Base-by-base conservation (phyloP, 2,329 filamentous ascomycete genomes). In the Aureobasidium sp. region DNA sequence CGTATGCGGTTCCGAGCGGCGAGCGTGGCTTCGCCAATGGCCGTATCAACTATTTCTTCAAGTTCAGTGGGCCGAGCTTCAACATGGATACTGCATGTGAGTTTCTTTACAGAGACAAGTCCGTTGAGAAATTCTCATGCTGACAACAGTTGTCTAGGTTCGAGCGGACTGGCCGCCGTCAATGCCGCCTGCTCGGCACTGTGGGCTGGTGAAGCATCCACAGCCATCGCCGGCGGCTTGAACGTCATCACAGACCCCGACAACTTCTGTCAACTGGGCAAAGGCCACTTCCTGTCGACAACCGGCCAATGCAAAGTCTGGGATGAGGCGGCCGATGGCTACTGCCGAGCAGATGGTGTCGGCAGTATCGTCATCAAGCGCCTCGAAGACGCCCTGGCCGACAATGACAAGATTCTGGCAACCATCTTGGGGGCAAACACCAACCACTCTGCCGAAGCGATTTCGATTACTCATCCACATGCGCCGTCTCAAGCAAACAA, bases 41-140 rank as follows among this genome's bases (percentile, higher is more conserved):
- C 9, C 80, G 87, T 11, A 87, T 91, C 71, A 84, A 90, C 74
- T 90, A 90, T 73, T 87, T 87, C 72, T 90, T 90, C 74, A 87
- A 88, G 68, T 91, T 90, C 73, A 84, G 81, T 48, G 89, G 89
- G 0, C 88, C 88, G 1, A 67, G 64, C 22, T 67, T 66, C 61
- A 69, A 63, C 20, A 62, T 70, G 27, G 70, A 72, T 45, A 71
- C 71, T 12, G 71, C 70, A 9, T 73, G 71, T 57, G 70, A 29
- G 29, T 29, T 29, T 25, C 22, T 25, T 25, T 29, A 29, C 7
- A 29, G 29, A 29, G 29, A 29, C 29, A 8, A 29, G 29, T 29
- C 29, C 5, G 29, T 6, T 4, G 29, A 29, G 29, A 29, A 29
- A 3, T 1, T 8, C 29, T 8, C 29, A 29, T 29, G 29, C 29